Evolutionary conservation across 306 rosid species (phyloP).

Genomic region (Biancaea sappan): DNA sequence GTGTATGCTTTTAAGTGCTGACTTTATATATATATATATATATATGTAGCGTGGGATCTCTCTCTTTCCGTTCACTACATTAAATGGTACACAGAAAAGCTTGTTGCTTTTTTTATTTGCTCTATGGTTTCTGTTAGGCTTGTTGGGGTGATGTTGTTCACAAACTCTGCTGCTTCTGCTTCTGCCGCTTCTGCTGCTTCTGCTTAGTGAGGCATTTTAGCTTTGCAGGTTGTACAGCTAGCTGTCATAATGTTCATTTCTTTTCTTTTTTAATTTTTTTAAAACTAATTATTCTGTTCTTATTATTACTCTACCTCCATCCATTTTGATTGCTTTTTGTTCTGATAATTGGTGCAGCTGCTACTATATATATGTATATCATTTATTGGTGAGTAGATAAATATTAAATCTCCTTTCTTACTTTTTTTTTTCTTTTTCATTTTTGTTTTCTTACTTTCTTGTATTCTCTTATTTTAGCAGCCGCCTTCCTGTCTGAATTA

Average conservation of each 20-base stretch:
- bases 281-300: not conserved
- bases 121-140: conserved; percentile 44
- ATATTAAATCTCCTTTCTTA: not conserved
- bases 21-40: too few relatives aligned
- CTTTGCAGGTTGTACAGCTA: conserved; percentile 65
- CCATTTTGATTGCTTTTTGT: conserved; percentile 16
- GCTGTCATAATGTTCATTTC: conserved; percentile 42
- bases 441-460: not conserved
- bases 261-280: too few relatives aligned
- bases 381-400: conserved; percentile 7
- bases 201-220: conserved; percentile 49
- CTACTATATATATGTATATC: conserved; percentile 16
- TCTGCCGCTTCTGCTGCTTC: conserved; percentile 16
- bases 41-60: conserved; percentile 8
- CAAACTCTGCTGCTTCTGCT: conserved; percentile 14
- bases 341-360: not conserved
- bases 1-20: conserved; percentile 27
- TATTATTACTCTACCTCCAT: conserved; percentile 8
- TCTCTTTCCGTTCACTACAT: conserved; percentile 38
- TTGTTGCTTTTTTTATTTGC: conserved; percentile 41
- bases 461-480: conserved; percentile 36
- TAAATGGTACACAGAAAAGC: conserved; percentile 45
- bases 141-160: conserved; percentile 47
- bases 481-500: conserved; percentile 33
- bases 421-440: not conserved